phyloP scores from a whole-genome alignment of 345 rosid genomes.

The Boechera retrofracta region DNA sequence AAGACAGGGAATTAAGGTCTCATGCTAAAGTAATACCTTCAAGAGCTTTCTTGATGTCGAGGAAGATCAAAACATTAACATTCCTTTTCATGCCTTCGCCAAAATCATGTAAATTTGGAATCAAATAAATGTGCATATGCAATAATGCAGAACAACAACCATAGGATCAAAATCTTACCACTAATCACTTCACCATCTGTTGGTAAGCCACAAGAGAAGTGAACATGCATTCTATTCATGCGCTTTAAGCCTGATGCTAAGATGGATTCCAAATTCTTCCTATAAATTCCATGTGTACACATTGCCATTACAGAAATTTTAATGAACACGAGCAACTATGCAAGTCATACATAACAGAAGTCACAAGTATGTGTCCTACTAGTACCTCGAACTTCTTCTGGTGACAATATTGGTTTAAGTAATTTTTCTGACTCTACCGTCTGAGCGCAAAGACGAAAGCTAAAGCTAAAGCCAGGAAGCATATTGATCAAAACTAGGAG shows the following conservation, averaged over 20 bases:
- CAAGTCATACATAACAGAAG: not conserved
- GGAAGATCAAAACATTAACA: conserved; percentile 72
- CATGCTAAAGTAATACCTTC: conserved; percentile 57
- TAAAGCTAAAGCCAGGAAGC: not conserved
- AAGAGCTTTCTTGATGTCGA: conserved; percentile 77
- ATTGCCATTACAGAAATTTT: conserved; percentile 49
- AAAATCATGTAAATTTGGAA: conserved; percentile 20
- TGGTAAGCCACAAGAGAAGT: conserved; percentile 89
- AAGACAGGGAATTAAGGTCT: not conserved
- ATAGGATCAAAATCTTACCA: conserved; percentile 51
- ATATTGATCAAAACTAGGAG: not conserved
- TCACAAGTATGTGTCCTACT: not conserved
- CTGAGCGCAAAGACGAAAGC: conserved; percentile 49
- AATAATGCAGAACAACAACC: conserved; percentile 41
- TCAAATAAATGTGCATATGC: conserved; percentile 10
- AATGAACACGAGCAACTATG: not conserved
- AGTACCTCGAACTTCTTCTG: conserved; percentile 72
- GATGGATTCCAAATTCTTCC: conserved; percentile 71
- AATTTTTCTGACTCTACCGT: conserved; percentile 79
- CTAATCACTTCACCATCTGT: conserved; percentile 82
- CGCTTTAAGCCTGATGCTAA: conserved; percentile 78
- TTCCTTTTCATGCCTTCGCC: conserved; percentile 78
- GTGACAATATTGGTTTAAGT: conserved; percentile 68
- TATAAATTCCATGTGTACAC: conserved; percentile 93
- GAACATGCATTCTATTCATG: conserved; percentile 85